Base-by-base conservation (phyloP, 805 yeast genomes). In the Suhomyces kilbournensis region DNA sequence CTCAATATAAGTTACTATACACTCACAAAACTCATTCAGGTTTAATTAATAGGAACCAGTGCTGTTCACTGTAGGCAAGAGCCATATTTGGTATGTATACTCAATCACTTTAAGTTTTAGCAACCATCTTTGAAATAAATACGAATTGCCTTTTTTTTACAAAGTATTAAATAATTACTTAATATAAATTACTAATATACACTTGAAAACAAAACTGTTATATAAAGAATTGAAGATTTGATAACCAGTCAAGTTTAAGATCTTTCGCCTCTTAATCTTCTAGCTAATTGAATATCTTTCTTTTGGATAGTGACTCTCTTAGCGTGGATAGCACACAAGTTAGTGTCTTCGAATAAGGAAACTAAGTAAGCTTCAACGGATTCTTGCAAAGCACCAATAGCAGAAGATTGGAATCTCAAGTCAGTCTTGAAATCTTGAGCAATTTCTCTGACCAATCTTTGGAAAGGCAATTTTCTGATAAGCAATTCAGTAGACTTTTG, bases 271-370 rank as follows among this genome's bases (percentile, higher is more conserved):
- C 97, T 87, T 74, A 93, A 85, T 82, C 98, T 88, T 81, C 97
- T 88, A 63, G 98, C 99, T 71, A 93, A 83, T 72, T 92, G 97
- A 74, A 93, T 90, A 76, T 93, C 99, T 80, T 92, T 92, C 90
- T 91, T 93, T 83, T 90, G 97, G 70, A 93, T 90, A 60, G 99
- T 93, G 65, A 93, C 98, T 80, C 99, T 88, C 86, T 94, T 93
- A 68, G 98, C 99, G 78, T 93, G 99, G 64, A 91, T 90, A 60
- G 98, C 97, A 80, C 97, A 94, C 80, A 93, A 83, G 82, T 92
- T 93, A 61, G 98, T 94, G 76, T 94, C 98, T 81, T 93, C 98
- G 65, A 93, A 94, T 68, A 93, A 78, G 56, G 97, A 90, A 51
- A 93, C 97, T 66, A 94, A 81, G 83, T 91, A 94, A 68, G 97